Base-by-base conservation (phyloP, 2,329 filamentous ascomycete species). In the Aspergillus sp. region DNA sequence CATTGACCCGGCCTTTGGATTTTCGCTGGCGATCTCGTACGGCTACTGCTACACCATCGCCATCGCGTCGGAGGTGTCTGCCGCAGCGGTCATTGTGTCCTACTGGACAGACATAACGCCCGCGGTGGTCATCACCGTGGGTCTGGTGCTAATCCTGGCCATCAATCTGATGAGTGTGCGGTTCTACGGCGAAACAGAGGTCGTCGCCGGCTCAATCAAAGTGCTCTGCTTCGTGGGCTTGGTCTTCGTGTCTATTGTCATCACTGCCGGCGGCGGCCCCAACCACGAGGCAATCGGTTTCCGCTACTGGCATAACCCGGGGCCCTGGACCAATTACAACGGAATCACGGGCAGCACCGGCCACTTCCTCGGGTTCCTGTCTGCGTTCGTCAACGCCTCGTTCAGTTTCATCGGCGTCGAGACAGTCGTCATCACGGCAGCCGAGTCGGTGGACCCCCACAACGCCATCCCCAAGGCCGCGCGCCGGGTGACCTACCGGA, bases 1-100 rank as follows among this genome's bases (percentile, higher is more conserved):
- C 65, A 74, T 96, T 30, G 90, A 96, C 66, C 92, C 91, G 1
- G 89, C 91, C 0, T 95, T 90, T 87, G 90, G 90, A 0, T 95
- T 95, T 67, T 89, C 90, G 36, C 92, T 95, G 86, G 90, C 68
- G 11, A 67, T 69, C 17, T 68, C 66, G 85, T 46, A 95, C 88
- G 90, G 94, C 90, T 70, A 94, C 92, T 71, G 89, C 86, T 35
- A 74, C 92, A 66, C 88, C 88, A 76, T 95, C 88, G 91, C 80
- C 89, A 33, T 82, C 86, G 49, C 84, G 87, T 7, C 74, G 16
- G 90, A 95, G 68, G 85, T 93, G 44, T 89, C 94, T 49, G 89
- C 90, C 1, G 90, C 90, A 2, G 88, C 89, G 3, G 82, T 95
- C n/a, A 93, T 90, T 1, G 85, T 95, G 47, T 80, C 84, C 30